Base-by-base conservation (phyloP, 805 yeast species). In the Candida ponderosae region DNA sequence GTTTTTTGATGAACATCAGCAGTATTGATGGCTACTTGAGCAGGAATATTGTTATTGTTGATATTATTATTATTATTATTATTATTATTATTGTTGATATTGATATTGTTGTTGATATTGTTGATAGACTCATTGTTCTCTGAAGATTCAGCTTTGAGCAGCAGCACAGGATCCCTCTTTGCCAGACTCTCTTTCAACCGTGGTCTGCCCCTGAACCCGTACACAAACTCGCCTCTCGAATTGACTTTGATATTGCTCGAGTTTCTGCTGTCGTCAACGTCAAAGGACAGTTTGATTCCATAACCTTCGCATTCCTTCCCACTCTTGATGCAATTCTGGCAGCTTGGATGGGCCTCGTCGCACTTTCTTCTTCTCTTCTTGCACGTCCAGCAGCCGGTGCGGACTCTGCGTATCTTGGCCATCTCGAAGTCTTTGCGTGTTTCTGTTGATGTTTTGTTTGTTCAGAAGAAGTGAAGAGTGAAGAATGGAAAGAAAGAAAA, bases 301-400 rank as follows among this genome's bases (percentile, higher is more conserved):
- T 74, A 74, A 3, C 77, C 79, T 37, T 62, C 76, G 40, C 81
- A 74, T 9, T 37, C 40, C 24, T 70, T 53, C 2, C 72, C 72
- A 3, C 66, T 58, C 20, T 57, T 62, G 3, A 54, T 17, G 42
- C 80, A 74, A 46, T 72, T 74, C 29, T 56, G 51, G 50, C 81
- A 74, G 9, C 38, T 44, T 2, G 81, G 81, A 41, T 68, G 72
- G 2, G 62, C 60, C 46, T 74, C 81, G 46, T 74, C 80, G 48
- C 81, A 74, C 43, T 74, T 74, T 37, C 76, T 54, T 40, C 76
- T 66, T 38, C 79, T 67, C 40, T 56, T 62, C 45, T 74, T 73
- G 50, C 81, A 74, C 1, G 76, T 74, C 68, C 76, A 69, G 42
- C 81, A 74, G 0, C 79, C 81, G 4, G 72, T 72, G 41, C 79